phyloP scores from a whole-genome alignment of 805 yeast genomes.

The Ogataea salicorniae region DNA sequence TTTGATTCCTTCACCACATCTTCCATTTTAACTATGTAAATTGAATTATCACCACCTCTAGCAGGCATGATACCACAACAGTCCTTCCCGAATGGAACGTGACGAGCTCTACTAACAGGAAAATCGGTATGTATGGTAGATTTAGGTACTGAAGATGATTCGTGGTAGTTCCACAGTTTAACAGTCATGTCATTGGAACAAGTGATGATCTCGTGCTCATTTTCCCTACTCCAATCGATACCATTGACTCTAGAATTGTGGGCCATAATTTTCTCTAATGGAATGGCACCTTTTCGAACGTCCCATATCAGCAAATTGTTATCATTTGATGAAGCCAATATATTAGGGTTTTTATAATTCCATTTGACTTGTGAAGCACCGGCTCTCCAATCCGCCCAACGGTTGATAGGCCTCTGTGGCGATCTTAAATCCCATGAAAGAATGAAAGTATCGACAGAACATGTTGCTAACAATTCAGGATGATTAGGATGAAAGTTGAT shows the following conservation, averaged over 20 bases:
- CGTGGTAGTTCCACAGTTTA: slow-evolving; percentile 70
- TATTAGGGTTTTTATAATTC: slow-evolving; percentile 70
- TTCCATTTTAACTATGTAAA: slow-evolving; percentile 50
- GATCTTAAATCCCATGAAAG: slow-evolving; percentile 88
- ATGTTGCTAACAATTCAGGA: slow-evolving; percentile 86
- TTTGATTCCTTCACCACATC: slow-evolving; percentile 31
- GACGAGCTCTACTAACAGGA: slow-evolving; percentile 86
- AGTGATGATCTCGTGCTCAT: slow-evolving; percentile 59
- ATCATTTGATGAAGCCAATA: slow-evolving; percentile 85
- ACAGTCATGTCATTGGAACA: slow-evolving; percentile 85
- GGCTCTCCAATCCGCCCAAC: slow-evolving; percentile 93
- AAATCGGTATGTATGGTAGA: slow-evolving; percentile 65
- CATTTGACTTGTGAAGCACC: slow-evolving; percentile 95
- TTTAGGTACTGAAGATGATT: slow-evolving; percentile 39
- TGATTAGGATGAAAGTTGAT: slow-evolving; percentile 85
- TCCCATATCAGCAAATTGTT: slow-evolving; percentile 85
- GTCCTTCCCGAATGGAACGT: slow-evolving; percentile 77
- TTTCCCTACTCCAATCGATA: slow-evolving; percentile 67
- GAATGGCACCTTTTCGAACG: slow-evolving; percentile 71
- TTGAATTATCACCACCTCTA: slow-evolving; percentile 72
- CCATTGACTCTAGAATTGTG: slow-evolving; percentile 89
- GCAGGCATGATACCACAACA: slow-evolving; percentile 89
- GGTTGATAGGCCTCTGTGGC: slow-evolving; percentile 65
- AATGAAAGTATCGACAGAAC: slow-evolving; percentile 86
- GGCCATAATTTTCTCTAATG: slow-evolving; percentile 62